A percentile compares a stretch with the other conserved stretches of the same genome.
phyloP scores from a whole-genome alignment of 2,329 filamentous ascomycete genomes.

The Aspergillus hortae region DNA sequence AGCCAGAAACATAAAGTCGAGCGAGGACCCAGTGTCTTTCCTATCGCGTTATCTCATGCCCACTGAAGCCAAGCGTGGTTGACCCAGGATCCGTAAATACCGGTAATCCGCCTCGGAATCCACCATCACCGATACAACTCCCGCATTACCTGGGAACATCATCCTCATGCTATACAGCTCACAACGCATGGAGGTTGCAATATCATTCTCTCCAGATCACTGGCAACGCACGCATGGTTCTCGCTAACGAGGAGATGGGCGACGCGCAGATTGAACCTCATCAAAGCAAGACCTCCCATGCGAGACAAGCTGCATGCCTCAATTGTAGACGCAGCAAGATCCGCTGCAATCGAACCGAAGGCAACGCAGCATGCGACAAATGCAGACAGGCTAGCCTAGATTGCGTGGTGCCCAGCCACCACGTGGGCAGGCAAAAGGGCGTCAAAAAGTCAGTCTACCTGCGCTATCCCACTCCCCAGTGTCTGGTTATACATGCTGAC shows the following conservation, averaged over 20 bases:
- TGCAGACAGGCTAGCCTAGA: constrained; percentile 57
- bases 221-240: neutral
- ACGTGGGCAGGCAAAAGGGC: constrained; percentile 69
- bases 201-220: too few relatives aligned
- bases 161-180: too few relatives aligned
- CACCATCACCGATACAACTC: too few relatives aligned
- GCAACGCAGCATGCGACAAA: constrained; percentile 56
- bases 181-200: too few relatives aligned
- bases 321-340: constrained; percentile 66
- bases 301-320: constrained; percentile 53
- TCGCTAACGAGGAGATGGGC: constrained; percentile 10
- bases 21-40: too few relatives aligned
- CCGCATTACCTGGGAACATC: too few relatives aligned
- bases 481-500: constrained; percentile 7
- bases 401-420: constrained; percentile 69
- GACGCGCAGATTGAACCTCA: neutral
- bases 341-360: constrained; percentile 58
- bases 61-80: too few relatives aligned
- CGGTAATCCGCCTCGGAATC: too few relatives aligned
- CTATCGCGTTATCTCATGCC: too few relatives aligned
- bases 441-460: constrained; percentile 62
- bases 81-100: too few relatives aligned
- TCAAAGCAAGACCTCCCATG: constrained; percentile 11
- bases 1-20: too few relatives aligned
- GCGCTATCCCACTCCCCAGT: neutral